A percentile compares a stretch with the other conserved stretches of the same genome.
Evolutionary conservation across 23 red algal species (phyloP).

Genomic region (Pyropia yezoensis): DNA sequence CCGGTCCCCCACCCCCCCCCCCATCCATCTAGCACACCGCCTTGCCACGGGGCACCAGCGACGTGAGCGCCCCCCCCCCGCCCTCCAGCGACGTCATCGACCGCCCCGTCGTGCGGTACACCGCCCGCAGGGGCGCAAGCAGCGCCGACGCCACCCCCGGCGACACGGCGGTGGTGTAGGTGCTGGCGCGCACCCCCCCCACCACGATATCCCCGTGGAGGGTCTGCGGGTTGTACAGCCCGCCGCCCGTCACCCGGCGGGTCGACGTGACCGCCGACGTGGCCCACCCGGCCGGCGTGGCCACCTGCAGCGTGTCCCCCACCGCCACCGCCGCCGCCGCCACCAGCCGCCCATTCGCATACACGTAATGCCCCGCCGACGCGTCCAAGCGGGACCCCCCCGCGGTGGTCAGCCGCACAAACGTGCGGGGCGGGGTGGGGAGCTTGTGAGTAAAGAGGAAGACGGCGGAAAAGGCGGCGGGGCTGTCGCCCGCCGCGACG

Average conservation of each 20-base stretch:
- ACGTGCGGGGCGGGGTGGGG: too few relatives aligned
- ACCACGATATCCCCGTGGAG: background rate
- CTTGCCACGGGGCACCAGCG: background rate
- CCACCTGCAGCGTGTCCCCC: conserved; percentile 16
- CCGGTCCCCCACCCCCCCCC: too few relatives aligned
- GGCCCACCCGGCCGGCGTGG: background rate
- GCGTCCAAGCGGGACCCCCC: background rate
- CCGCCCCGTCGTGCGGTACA: background rate
- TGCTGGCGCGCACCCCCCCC: background rate
- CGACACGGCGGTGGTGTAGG: background rate
- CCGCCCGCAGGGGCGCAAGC: background rate
- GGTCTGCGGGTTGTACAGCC: conserved; percentile 2
- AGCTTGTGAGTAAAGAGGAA: too few relatives aligned
- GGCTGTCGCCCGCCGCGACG: too few relatives aligned
- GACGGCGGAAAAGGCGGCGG: too few relatives aligned
- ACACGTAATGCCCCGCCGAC: conserved; percentile 15
- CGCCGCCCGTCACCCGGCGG: background rate
- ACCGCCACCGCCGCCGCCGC: background rate
- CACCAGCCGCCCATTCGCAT: conserved; percentile 6
- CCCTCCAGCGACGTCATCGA: background rate
- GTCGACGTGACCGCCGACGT: too few relatives aligned
- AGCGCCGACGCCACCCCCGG: too few relatives aligned
- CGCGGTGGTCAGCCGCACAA: background rate
- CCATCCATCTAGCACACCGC: background rate
- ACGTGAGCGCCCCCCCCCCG: background rate